Evolutionary conservation across 2,329 filamentous ascomycete genomes (phyloP).

Genomic region (Nigrospora oryzae): DNA sequence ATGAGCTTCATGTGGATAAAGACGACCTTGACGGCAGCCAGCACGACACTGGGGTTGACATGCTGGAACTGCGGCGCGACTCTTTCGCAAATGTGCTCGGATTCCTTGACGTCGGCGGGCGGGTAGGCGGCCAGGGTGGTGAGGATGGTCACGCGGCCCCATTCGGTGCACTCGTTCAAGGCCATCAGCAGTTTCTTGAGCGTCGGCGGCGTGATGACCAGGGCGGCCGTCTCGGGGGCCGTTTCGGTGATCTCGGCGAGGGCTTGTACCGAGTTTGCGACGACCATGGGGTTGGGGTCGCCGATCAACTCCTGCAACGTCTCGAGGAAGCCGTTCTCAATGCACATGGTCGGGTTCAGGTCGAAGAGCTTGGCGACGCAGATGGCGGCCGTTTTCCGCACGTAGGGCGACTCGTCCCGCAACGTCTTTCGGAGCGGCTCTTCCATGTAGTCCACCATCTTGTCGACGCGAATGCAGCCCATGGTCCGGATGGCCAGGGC

Average conservation of each 20-base stretch:
- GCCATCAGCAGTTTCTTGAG: slow-evolving; percentile 96
- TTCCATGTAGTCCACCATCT: slow-evolving; percentile 99
- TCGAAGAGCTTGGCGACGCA: slow-evolving; percentile 98
- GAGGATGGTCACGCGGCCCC: slow-evolving; percentile 91
- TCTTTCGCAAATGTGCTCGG: slow-evolving; percentile 95
- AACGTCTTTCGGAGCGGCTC: slow-evolving; percentile 93
- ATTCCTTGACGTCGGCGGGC: slow-evolving; percentile 82
- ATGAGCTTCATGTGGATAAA: slow-evolving; percentile 92
- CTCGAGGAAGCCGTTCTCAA: slow-evolving; percentile 95
- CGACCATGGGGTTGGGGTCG: slow-evolving; percentile 97
- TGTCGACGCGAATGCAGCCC: slow-evolving; percentile 96
- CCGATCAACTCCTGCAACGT: slow-evolving; percentile 91
- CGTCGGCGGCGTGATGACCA: slow-evolving; percentile 72
- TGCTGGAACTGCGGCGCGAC: slow-evolving; percentile 97
- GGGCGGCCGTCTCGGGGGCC: slow-evolving; percentile 80
- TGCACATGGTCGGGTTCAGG: slow-evolving; percentile 81
- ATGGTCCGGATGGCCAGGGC: slow-evolving; percentile 95
- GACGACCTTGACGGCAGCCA: slow-evolving; percentile 96
- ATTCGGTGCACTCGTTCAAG: slow-evolving; percentile 96
- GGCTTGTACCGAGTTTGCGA: slow-evolving; percentile 93
- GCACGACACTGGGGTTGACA: slow-evolving; percentile 91
- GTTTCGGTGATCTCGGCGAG: slow-evolving; percentile 86
- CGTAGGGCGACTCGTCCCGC: slow-evolving; percentile 94
- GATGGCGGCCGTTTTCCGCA: slow-evolving; percentile 94
- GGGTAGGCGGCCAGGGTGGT: slow-evolving; percentile 84